Evolutionary conservation across 2,329 filamentous ascomycete genomes (phyloP).

Genomic region (Parastagonospora nodorum): DNA sequence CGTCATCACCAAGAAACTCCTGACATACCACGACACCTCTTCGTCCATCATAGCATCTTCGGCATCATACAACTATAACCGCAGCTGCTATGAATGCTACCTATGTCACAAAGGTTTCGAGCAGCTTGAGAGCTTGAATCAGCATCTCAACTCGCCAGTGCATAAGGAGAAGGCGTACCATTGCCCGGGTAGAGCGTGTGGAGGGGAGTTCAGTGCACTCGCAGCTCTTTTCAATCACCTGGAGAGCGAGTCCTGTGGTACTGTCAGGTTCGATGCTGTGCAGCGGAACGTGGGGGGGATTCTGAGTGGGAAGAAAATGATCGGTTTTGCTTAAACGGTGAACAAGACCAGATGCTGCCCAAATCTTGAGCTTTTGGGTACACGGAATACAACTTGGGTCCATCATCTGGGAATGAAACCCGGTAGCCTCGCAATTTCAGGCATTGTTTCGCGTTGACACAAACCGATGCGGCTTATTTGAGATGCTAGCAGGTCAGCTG

Average conservation of each 20-base stretch:
- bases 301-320: neutral
- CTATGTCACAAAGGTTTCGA: constrained; percentile 57
- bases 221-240: constrained; percentile 53
- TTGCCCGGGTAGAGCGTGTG: constrained; percentile 51
- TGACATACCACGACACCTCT: constrained; percentile 1
- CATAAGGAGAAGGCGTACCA: constrained; percentile 57
- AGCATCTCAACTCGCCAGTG: constrained; percentile 60
- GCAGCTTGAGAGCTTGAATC: constrained; percentile 47
- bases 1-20: constrained; percentile 11
- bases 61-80: constrained; percentile 53
- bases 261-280: constrained; percentile 49
- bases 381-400: too few species aligned
- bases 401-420: too few species aligned
- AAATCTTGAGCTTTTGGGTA: too few species aligned
- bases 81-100: constrained; percentile 56
- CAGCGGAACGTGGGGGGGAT: neutral
- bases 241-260: constrained; percentile 52
- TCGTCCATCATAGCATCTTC: constrained; percentile 43
- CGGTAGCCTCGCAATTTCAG: too few species aligned
- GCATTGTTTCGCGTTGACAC: too few species aligned
- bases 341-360: too few species aligned
- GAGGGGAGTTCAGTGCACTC: constrained; percentile 47
- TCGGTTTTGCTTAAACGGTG: neutral
- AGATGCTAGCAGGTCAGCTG: too few species aligned
- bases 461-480: too few species aligned